Conservation (phyloP, 2,329 filamentous ascomycete genomes). For the Arthrobotrys sinensis region DNA sequence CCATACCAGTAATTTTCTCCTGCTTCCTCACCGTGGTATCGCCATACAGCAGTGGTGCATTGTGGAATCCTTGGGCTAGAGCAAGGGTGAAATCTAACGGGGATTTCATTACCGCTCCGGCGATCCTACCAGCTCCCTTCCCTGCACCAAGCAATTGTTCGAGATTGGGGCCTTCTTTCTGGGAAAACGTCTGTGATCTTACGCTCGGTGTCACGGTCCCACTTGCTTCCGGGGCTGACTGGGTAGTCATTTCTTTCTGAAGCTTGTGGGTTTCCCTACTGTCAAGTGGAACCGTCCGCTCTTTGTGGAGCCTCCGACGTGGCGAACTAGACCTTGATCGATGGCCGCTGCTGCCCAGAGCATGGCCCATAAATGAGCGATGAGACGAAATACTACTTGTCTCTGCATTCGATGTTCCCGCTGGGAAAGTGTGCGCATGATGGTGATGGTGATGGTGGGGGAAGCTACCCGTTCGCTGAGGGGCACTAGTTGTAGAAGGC, state of each 20-base stretch:
- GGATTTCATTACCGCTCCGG: slow-evolving; percentile 77
- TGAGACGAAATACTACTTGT: slow-evolving; percentile 27
- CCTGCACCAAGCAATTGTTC: slow-evolving; percentile 77
- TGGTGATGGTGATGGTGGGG: too few relatives aligned
- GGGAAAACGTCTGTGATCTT: slow-evolving; percentile 5
- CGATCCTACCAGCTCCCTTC: slow-evolving; percentile 79
- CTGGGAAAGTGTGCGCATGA: slow-evolving; percentile 8
- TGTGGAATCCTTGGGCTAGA: slow-evolving; percentile 88
- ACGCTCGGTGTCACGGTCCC: slow-evolving; percentile 25
- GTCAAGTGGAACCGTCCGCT: slow-evolving; percentile 27
- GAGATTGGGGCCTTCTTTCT: slow-evolving; percentile 67
- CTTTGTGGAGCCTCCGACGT: slow-evolving; percentile 46
- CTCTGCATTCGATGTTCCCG: slow-evolving; percentile 24
- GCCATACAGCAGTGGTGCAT: slow-evolving; percentile 86
- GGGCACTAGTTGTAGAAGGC: background rate
- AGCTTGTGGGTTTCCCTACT: slow-evolving; percentile 14
- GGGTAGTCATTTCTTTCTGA: slow-evolving; percentile 33
- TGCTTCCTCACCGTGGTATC: slow-evolving; percentile 84
- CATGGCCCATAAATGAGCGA: slow-evolving; percentile 47
- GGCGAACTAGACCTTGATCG: slow-evolving; percentile 52
- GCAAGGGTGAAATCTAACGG: slow-evolving; percentile 89
- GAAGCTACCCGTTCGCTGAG: background rate
- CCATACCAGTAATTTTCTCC: slow-evolving; percentile 83
- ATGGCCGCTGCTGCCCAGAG: slow-evolving; percentile 35
- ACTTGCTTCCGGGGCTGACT: slow-evolving; percentile 17